Evolutionary conservation across 495 filamentous ascomycete genomes (phyloP).

Genomic region (Chlorociboria aeruginascens): DNA sequence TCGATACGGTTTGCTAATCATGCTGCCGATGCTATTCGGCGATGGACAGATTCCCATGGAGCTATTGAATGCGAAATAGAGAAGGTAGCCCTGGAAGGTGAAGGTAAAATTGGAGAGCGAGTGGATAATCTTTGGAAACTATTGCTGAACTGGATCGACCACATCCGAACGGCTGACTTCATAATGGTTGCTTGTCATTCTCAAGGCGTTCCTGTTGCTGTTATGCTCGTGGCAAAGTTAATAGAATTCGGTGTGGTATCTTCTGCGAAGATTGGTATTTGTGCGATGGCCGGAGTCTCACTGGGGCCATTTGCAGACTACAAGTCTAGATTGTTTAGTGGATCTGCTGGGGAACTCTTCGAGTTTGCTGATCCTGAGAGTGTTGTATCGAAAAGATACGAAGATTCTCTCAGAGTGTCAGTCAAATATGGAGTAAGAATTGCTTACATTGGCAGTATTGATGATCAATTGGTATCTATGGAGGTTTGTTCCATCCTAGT

Average conservation of each 20-base stretch:
- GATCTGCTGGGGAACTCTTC: constrained; percentile 83
- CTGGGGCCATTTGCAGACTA: constrained; percentile 84
- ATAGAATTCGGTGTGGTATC: constrained; percentile 67
- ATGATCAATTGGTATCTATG: constrained; percentile 89
- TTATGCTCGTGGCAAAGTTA: constrained; percentile 88
- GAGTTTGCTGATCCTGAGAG: constrained; percentile 76
- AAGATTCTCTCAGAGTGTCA: constrained; percentile 56
- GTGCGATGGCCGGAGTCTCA: constrained; percentile 92
- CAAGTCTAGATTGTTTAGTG: constrained; percentile 69
- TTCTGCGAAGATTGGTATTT: constrained; percentile 60
- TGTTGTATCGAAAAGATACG: constrained; percentile 70
- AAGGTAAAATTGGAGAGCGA: constrained; percentile 85
- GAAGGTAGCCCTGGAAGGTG: constrained; percentile 91
- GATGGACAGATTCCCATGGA: constrained; percentile 59
- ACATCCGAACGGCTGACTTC: constrained; percentile 77
- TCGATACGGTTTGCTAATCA: constrained; percentile 87
- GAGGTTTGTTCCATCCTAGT: constrained; percentile 42
- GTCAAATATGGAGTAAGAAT: constrained; percentile 71
- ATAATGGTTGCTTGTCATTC: constrained; percentile 86
- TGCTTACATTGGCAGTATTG: constrained; percentile 81
- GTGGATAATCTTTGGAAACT: constrained; percentile 91
- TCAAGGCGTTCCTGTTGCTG: constrained; percentile 85
- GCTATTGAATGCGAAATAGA: constrained; percentile 60
- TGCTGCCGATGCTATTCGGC: constrained; percentile 69
- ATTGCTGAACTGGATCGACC: constrained; percentile 86